Evolutionary conservation across 192 early-diverging fungal species (phyloP).

Genomic region (Umbelopsis sp.): DNA sequence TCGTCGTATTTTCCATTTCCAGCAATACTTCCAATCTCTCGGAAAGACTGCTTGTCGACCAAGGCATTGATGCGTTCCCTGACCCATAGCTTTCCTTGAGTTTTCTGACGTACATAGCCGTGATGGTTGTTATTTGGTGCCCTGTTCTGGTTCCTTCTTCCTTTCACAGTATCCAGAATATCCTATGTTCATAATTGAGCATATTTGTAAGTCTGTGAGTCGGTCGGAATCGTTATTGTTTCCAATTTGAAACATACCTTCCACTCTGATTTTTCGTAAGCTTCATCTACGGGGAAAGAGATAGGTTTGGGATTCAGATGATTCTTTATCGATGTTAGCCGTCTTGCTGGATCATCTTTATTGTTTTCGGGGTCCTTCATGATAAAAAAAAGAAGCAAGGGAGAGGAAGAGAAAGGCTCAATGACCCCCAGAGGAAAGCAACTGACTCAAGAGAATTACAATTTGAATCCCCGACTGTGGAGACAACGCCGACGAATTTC

Average conservation of each 20-base stretch:
- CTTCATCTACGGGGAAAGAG: not conserved
- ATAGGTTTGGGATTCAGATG: not conserved
- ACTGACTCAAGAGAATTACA: conserved; percentile 4
- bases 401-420: not conserved
- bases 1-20: conserved; percentile 31
- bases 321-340: not conserved
- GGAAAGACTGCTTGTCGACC: conserved; percentile 31
- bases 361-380: not conserved
- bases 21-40: conserved; percentile 36
- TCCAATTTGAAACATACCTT: conserved; percentile 19
- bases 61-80: conserved; percentile 33
- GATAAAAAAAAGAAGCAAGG: not conserved
- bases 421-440: not conserved
- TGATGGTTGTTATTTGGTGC: conserved; percentile 20
- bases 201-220: too few relatives aligned
- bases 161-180: conserved; percentile 23
- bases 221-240: too few relatives aligned
- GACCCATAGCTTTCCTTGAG: conserved; percentile 33
- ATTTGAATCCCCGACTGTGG: not conserved
- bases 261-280: conserved; percentile 37
- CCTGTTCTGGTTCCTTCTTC: conserved; percentile 20
- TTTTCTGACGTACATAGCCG: conserved; percentile 41
- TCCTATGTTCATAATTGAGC: conserved; percentile 3
- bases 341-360: not conserved
- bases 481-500: too few relatives aligned